A percentile compares a stretch with the other conserved stretches of the same genome.
Conservation (phyloP, 768 basidiomycete genomes). For the Hygrocybe punicea region DNA sequence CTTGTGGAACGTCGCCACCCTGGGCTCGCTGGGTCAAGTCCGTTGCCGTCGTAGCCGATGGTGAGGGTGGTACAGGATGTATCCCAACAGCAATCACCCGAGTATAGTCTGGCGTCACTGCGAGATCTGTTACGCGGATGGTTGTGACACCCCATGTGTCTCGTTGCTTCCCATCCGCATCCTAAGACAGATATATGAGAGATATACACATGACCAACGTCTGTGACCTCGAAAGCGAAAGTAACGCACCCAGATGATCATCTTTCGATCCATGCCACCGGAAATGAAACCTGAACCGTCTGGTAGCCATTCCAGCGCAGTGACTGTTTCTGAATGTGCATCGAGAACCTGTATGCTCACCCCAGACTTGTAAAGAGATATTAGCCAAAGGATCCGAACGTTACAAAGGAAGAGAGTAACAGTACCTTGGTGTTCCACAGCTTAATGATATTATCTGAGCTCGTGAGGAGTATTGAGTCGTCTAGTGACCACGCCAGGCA, state of each 20-base stretch:
- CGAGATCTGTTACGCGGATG: slow-evolving; percentile 84
- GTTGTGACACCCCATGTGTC: slow-evolving; percentile 67
- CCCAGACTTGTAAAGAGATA: slow-evolving; percentile 58
- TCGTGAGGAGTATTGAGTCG: slow-evolving; percentile 77
- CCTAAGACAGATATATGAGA: too few relatives aligned
- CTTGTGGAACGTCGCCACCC: slow-evolving; percentile 36
- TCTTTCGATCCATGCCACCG: slow-evolving; percentile 79
- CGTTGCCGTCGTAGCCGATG: slow-evolving; percentile 12
- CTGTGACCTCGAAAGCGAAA: slow-evolving; percentile 4
- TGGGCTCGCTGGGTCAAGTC: slow-evolving; percentile 26
- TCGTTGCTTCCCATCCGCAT: slow-evolving; percentile 65
- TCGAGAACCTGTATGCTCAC: slow-evolving; percentile 60
- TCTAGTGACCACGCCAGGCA: slow-evolving; percentile 93
- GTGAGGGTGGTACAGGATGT: slow-evolving; percentile 29
- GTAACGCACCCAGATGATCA: slow-evolving; percentile 72
- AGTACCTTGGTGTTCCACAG: slow-evolving; percentile 86
- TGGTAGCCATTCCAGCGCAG: slow-evolving; percentile 82
- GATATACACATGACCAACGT: slow-evolving; percentile 9
- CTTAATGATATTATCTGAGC: slow-evolving; percentile 76
- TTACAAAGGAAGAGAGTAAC: neutral
- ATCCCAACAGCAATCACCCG: slow-evolving; percentile 85
- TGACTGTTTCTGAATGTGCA: slow-evolving; percentile 78
- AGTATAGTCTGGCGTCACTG: slow-evolving; percentile 78
- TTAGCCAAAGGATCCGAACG: neutral
- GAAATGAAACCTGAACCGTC: slow-evolving; percentile 90